Conservation (phyloP, 2,329 filamentous ascomycete genomes). For the Leptographium lundbergii region DNA sequence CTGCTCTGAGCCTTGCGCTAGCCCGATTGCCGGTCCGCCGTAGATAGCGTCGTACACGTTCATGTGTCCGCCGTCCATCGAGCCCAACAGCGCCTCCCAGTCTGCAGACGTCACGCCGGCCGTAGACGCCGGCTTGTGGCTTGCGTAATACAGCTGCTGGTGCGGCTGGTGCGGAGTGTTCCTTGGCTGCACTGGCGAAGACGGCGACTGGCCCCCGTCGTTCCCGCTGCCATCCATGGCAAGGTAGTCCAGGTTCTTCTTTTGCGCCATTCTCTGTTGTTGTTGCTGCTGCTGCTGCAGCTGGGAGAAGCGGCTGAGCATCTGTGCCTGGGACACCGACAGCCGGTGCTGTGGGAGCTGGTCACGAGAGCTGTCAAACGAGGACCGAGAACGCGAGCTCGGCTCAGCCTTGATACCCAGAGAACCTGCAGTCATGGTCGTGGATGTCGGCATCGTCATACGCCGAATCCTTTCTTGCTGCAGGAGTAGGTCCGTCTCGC, state of each 20-base stretch:
- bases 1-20: conserved; percentile 21
- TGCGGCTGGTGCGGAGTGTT: conserved; percentile 25
- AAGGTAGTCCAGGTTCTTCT: conserved; percentile 47
- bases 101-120: conserved; percentile 47
- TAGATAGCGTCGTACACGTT: conserved; percentile 83
- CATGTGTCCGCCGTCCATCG: conserved; percentile 64
- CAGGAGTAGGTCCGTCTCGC: conserved; percentile 38
- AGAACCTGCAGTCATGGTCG: conserved; percentile 22
- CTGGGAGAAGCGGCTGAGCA: conserved; percentile 24
- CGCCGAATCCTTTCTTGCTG: conserved; percentile 46
- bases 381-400: conserved; percentile 30
- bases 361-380: conserved; percentile 29
- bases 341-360: conserved; percentile 34
- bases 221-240: conserved; percentile 17
- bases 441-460: conserved; percentile 37
- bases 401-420: conserved; percentile 1
- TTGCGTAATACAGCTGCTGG: conserved; percentile 16
- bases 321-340: conserved; percentile 30
- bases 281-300: conserved; percentile 20
- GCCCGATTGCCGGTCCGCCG: conserved; percentile 44
- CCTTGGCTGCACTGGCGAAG: conserved; percentile 32
- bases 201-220: conserved; percentile 28
- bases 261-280: conserved; percentile 17
- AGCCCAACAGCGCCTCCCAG: conserved; percentile 72
- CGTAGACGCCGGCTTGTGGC: conserved; percentile 22